A percentile compares a stretch with the other conserved stretches of the same genome.
These are phyloP conservation scores for Salicornia ramosissima DNA, from an alignment of 148 eudicot species.

Conservation along the genomic window DNA sequence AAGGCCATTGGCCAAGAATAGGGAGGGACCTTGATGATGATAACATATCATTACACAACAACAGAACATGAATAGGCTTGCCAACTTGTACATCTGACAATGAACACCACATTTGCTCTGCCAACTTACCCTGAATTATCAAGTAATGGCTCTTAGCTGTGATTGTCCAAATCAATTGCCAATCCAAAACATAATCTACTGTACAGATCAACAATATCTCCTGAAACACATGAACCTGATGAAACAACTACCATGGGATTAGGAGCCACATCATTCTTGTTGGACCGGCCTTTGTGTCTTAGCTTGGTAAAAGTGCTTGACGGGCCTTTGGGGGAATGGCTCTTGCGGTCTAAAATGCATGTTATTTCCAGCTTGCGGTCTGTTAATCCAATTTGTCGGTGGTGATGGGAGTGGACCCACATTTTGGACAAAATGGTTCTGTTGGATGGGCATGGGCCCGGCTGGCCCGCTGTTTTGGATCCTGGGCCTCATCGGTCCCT, in stretches of 20 bases:
- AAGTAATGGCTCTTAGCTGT: not conserved
- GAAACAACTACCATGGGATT: not conserved
- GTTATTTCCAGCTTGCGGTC: constrained; percentile 31
- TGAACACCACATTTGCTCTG: not conserved
- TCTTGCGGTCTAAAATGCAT: constrained; percentile 32
- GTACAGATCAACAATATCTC: constrained; percentile 16
- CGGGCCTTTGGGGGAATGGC: constrained; percentile 36
- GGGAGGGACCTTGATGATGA: constrained; percentile 5
- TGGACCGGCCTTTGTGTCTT: constrained; percentile 34
- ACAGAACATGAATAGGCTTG: not conserved
- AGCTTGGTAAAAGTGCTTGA: constrained; percentile 48
- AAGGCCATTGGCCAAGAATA: not conserved
- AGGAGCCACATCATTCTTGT: constrained; percentile 13
- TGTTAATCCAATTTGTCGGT: constrained; percentile 59
- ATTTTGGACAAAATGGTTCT: constrained; percentile 33
- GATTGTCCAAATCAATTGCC: constrained; percentile 5
- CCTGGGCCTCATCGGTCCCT: constrained; percentile 29
- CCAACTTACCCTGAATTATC: not conserved
- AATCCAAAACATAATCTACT: constrained; percentile 3
- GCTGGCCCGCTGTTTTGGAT: constrained; percentile 39
- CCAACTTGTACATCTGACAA: not conserved
- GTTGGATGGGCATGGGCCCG: constrained; percentile 23
- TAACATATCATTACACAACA: not conserved
- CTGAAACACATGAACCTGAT: not conserved
- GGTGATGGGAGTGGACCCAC: constrained; percentile 57